Conservation (phyloP, 129 eudicot species). For the Calendula officinalis region DNA sequence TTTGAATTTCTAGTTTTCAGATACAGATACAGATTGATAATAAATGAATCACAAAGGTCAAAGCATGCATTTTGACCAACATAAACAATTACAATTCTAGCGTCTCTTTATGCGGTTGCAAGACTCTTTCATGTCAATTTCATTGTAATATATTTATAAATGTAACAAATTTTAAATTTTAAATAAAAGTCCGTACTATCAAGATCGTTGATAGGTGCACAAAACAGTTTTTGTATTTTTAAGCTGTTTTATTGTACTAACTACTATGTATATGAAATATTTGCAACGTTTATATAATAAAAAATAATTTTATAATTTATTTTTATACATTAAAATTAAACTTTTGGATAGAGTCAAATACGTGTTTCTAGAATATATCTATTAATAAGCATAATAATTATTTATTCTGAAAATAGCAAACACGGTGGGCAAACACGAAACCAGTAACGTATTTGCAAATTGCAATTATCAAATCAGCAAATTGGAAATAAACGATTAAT, state of each 20-base stretch:
- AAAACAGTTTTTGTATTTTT: no score
- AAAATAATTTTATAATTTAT: no score
- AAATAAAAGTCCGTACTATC: no score
- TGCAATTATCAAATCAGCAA: constrained; percentile 1
- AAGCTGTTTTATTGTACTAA: no score
- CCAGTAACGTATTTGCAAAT: not conserved
- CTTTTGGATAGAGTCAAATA: no score
- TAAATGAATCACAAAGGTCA: constrained; percentile 1
- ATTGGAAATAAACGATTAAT: not conserved
- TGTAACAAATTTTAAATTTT: no score
- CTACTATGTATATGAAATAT: no score
- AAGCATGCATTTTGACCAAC: constrained; percentile 7
- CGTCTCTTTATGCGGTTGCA: not conserved
- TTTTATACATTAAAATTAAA: no score
- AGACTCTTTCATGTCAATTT: not conserved
- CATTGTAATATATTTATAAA: not conserved
- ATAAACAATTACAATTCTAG: not conserved
- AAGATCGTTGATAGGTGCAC: no score
- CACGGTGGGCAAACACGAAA: not conserved
- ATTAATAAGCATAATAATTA: not conserved
- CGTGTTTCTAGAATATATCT: no score
- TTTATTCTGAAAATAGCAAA: not conserved
- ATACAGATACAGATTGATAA: not conserved
- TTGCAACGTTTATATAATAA: no score
- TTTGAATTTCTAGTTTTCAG: not conserved